Evolutionary conservation across 1,139 yeast species (phyloP).

Genomic region (Nakaseomyces kungkrabaensis): DNA sequence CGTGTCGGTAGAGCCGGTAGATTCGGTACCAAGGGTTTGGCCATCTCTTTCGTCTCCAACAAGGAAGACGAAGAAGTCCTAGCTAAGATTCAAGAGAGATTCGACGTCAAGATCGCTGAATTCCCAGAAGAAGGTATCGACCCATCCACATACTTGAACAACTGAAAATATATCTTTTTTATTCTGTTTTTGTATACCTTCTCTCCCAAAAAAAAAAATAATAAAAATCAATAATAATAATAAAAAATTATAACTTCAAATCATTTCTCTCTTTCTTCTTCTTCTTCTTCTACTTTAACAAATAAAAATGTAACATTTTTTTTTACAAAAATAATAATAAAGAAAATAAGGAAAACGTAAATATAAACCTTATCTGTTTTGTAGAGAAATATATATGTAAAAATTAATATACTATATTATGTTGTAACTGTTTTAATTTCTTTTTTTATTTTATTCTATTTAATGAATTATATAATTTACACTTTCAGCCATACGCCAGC

Average conservation of each 20-base stretch:
- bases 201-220: neutral
- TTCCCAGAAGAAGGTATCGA: constrained; percentile 99
- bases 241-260: no score
- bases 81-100: constrained; percentile 90
- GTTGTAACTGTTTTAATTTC: no score
- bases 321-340: neutral
- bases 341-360: no score
- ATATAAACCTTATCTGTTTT: no score
- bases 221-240: no score
- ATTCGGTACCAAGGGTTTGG: constrained; percentile 98
- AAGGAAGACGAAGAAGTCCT: constrained; percentile 85
- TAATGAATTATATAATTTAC: no score
- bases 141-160: constrained; percentile 96
- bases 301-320: neutral
- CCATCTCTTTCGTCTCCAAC: constrained; percentile 78
- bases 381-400: no score
- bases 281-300: no score
- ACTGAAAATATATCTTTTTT: constrained; percentile 32
- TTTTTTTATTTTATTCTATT: no score
- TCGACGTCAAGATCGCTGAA: constrained; percentile 88
- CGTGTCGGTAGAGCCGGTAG: constrained; percentile 99
- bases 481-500: no score
- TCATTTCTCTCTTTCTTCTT: no score
- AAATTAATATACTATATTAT: no score
- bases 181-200: neutral